Evolutionary conservation across 768 basidiomycete genomes (phyloP).

Genomic region (Phlegmacium glaucopus): DNA sequence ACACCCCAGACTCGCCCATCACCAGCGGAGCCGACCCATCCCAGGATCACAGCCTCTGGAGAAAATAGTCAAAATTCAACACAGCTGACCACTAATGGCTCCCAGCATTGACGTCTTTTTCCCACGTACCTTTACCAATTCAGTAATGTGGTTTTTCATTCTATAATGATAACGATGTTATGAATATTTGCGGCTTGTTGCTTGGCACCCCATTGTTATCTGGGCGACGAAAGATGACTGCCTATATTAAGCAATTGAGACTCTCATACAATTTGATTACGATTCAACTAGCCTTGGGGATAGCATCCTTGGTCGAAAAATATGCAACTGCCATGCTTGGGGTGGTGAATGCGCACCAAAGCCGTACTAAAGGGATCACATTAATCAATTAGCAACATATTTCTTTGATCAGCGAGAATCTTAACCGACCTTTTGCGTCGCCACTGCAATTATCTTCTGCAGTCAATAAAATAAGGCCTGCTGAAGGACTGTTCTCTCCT

Average conservation of each 20-base stretch:
- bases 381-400: neutral
- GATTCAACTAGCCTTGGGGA: conserved; percentile 49
- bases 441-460: conserved; percentile 23
- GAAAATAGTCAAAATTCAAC: conserved; percentile 7
- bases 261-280: neutral
- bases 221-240: conserved; percentile 40
- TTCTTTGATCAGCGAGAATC: neutral
- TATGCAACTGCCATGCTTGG: conserved; percentile 80
- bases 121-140: conserved; percentile 7
- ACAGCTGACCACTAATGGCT: conserved; percentile 19
- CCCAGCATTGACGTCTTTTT: conserved; percentile 13
- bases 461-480: conserved; percentile 61
- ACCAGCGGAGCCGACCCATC: neutral
- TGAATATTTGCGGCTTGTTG: conserved; percentile 44
- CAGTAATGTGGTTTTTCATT: conserved; percentile 2
- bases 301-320: conserved; percentile 48
- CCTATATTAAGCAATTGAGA: conserved; percentile 19
- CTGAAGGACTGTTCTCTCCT: conserved; percentile 37
- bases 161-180: conserved; percentile 49
- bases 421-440: conserved; percentile 7
- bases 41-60: neutral
- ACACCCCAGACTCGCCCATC: conserved; percentile 30
- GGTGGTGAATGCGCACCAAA: conserved; percentile 86
- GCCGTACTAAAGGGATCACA: conserved; percentile 51
- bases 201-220: conserved; percentile 11